Evolutionary conservation across 2,329 filamentous ascomycete species (phyloP), one percentile per base, ranked within the genome.

Genomic region (Aspergillus ibericus): DNA sequence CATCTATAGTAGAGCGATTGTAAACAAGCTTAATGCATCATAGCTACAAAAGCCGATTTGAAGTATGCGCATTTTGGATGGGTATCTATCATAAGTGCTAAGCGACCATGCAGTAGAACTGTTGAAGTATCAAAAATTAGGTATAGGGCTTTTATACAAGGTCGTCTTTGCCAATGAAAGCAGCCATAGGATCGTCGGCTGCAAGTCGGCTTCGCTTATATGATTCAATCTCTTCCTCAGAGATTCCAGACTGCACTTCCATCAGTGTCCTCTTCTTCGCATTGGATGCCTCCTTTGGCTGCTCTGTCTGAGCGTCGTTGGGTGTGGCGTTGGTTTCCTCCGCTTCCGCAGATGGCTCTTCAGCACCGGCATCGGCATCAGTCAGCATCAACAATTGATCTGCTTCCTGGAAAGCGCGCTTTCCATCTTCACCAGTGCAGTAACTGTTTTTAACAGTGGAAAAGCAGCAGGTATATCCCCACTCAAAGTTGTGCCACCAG

Each of bases 391-490:
- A 74, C 72, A 87, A 78, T 32, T 80, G 80, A 64, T 95, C 88
- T 0, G 91, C 87, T 57, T 90, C 88, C 66, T 93, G 88, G 75
- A 91, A 92, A 1, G 92, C 93, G 61, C 79, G 79, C 74, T 87
- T 96, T 35, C 95, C 95, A 59, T 90, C 91, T 60, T 95, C 91
- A 25, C 95, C 95, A 0, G 93, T 98, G 75, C 95, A 99, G 71
- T 98, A 99, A 70, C 92, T 96, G 76, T 99, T 98, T 78, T 96
- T 97, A 62, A 96, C 85, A 20, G 87, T 88, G 0, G 92, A 96
- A 73, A 96, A 92, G 80, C 95, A 99, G 75, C 95, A 99, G 20
- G 90, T 85, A 75, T 96, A 99, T 1, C 95, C 95, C 95, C 95
- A 99, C 75, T 89, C 85, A 78, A 97, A 98, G 70, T 91, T 88